phyloP scores from a whole-genome alignment of 2,329 filamentous ascomycete genomes.

The Aaosphaeria pasadenensis region DNA sequence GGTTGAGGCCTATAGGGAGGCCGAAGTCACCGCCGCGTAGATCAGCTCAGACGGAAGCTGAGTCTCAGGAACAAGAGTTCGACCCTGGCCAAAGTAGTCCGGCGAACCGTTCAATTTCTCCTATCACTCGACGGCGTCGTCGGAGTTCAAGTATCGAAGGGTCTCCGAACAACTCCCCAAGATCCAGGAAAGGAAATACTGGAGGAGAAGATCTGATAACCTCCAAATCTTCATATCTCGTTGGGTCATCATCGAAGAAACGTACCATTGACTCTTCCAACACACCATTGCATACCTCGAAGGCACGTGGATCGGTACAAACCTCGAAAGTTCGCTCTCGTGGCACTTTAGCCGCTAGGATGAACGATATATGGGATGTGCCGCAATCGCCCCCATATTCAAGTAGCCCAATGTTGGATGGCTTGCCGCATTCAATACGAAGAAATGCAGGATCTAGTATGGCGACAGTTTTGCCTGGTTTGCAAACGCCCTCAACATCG shows the following conservation, averaged over 20 bases:
- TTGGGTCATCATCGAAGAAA: no score
- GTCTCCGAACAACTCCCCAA: no score
- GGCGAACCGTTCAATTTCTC: conserved; percentile 4
- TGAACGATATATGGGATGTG: not conserved
- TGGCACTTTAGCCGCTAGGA: not conserved
- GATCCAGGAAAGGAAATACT: no score
- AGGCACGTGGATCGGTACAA: no score
- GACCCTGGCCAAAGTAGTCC: conserved; percentile 16
- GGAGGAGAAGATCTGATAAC: no score
- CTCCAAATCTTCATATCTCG: no score
- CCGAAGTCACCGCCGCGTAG: conserved; percentile 22
- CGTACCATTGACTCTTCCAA: no score
- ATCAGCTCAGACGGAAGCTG: conserved; percentile 11
- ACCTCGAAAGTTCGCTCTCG: no score
- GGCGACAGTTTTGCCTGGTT: conserved; percentile 4
- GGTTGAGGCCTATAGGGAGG: conserved; percentile 42
- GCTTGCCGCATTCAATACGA: not conserved
- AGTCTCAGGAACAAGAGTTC: conserved; percentile 33
- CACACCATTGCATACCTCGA: no score
- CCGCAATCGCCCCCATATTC: conserved; percentile 43
- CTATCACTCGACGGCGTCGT: no score
- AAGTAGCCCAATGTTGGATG: conserved; percentile 19
- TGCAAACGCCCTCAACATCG: conserved; percentile 32
- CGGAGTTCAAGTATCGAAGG: no score
- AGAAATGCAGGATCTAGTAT: not conserved